Conservation (phyloP, 1,139 yeast species). For the Hansenula sp. region DNA sequence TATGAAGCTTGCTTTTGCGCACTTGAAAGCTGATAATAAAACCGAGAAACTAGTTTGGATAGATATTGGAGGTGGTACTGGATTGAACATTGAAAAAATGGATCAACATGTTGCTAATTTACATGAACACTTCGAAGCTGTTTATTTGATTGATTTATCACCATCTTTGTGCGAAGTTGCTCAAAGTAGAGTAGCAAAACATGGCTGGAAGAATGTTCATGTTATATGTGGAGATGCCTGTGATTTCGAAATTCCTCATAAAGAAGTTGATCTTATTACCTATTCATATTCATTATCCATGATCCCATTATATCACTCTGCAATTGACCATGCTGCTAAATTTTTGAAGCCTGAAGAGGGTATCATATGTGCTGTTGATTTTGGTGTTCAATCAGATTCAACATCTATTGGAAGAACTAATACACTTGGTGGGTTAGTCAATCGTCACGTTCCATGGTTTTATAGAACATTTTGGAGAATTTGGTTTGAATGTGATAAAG, state of each 20-base stretch:
- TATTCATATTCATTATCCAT: slow-evolving; percentile 77
- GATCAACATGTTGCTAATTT: slow-evolving; percentile 46
- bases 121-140: slow-evolving; percentile 48
- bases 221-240: slow-evolving; percentile 75
- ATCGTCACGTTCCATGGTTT: slow-evolving; percentile 73
- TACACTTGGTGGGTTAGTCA: slow-evolving; percentile 68
- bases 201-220: slow-evolving; percentile 62
- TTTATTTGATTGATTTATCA: slow-evolving; percentile 71
- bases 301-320: slow-evolving; percentile 81
- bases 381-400: slow-evolving; percentile 69
- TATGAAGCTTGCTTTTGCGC: slow-evolving; percentile 54
- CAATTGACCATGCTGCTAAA: slow-evolving; percentile 63
- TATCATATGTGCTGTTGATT: slow-evolving; percentile 67
- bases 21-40: slow-evolving; percentile 31
- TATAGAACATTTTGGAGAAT: slow-evolving; percentile 78
- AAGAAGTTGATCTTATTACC: slow-evolving; percentile 61
- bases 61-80: slow-evolving; percentile 86
- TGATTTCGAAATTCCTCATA: slow-evolving; percentile 46
- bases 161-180: slow-evolving; percentile 77
- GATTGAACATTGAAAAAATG: slow-evolving; percentile 77
- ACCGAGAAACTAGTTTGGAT: slow-evolving; percentile 62
- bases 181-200: slow-evolving; percentile 45
- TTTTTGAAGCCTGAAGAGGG: slow-evolving; percentile 52
- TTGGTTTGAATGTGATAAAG: slow-evolving; percentile 86
- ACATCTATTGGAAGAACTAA: slow-evolving; percentile 67